Percentiles rank a stretch among this genome's conserved stretches.
Evolutionary conservation across 306 rosid species (phyloP).

Genomic region (Begonia masoniana): DNA sequence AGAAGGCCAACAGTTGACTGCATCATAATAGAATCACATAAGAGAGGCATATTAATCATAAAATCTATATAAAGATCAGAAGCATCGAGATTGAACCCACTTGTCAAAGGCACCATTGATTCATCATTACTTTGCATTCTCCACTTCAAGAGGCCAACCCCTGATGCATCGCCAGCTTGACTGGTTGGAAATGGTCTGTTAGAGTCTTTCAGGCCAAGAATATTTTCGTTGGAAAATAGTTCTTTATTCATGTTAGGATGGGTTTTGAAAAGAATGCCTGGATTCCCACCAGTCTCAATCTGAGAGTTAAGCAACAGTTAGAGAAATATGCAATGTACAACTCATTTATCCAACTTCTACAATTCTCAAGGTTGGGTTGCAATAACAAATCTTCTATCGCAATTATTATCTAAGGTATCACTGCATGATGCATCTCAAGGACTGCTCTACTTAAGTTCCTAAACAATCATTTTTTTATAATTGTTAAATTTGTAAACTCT

Average conservation of each 20-base stretch:
- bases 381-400: too few species aligned
- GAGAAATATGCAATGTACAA: too few species aligned
- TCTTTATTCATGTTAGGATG: constrained; percentile 98
- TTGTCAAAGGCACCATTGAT: constrained; percentile 85
- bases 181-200: constrained; percentile 90
- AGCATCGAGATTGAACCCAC: constrained; percentile 33
- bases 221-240: constrained; percentile 60
- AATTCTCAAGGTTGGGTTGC: too few species aligned
- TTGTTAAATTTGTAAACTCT: too few species aligned
- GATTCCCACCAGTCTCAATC: constrained; percentile 81
- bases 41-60: too few species aligned
- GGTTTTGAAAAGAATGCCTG: constrained; percentile 80
- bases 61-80: not conserved
- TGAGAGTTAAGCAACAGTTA: constrained; percentile 18
- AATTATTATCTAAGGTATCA: too few species aligned
- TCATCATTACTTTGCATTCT: constrained; percentile 94
- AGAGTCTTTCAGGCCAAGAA: constrained; percentile 83
- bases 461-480: too few species aligned
- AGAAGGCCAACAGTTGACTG: constrained; percentile 99
- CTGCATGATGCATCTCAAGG: too few species aligned
- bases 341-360: too few species aligned
- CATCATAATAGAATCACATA: constrained; percentile 10
- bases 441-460: too few species aligned
- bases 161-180: constrained; percentile 66
- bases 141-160: constrained; percentile 95